Evolutionary conservation across 257 asterid genomes (phyloP), one percentile per base, ranked within the genome.

Genomic region (Ligustrum vulgare): DNA sequence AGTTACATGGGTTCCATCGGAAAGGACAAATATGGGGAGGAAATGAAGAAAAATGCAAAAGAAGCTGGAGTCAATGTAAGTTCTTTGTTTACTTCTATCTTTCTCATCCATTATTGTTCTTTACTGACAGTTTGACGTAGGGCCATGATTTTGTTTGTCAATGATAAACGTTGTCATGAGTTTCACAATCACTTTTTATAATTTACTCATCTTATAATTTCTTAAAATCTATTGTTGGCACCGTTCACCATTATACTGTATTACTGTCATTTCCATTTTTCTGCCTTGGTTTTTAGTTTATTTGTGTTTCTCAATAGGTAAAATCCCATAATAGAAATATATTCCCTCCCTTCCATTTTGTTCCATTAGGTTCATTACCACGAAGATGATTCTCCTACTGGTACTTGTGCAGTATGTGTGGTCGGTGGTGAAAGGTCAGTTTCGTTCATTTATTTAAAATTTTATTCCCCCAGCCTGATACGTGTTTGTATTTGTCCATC

Each of bases 401-500:
- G 99, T 49, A 93, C 98, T 75, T 95, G 98, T 74, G 97, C 88
- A 70, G 98, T 94, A 43, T 94, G 98, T 67, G 96, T 94, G 76
- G 76, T 88, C 25, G 98, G 97, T 76, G 97, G 96, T 28, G 98
- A 94, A 80, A 91, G 98, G 98, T 92, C 36, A 74, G 87, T 80
- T 68, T 80, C 37, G 74, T 67, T 9, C 58, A 64, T 64, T 8
- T 60, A 56, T 47, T 63, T 35, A 45, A 31, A 16, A 73, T 45
- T 3, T 39, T 51, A 33, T 22, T 71, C 32, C 13, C 66, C 37
- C 36, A 45, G 22, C 68, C 35, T 71, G n/a, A 35, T 34, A 8
- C 34, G 41, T 68, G 62, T 51, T 51, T 18, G 18, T 71, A 6
- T 35, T n/a, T 31, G 41, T 15, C 37, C 4, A 9, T 67, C 41